phyloP scores from a whole-genome alignment of 148 eudicot genomes.

The Amaranthus cruentus region DNA sequence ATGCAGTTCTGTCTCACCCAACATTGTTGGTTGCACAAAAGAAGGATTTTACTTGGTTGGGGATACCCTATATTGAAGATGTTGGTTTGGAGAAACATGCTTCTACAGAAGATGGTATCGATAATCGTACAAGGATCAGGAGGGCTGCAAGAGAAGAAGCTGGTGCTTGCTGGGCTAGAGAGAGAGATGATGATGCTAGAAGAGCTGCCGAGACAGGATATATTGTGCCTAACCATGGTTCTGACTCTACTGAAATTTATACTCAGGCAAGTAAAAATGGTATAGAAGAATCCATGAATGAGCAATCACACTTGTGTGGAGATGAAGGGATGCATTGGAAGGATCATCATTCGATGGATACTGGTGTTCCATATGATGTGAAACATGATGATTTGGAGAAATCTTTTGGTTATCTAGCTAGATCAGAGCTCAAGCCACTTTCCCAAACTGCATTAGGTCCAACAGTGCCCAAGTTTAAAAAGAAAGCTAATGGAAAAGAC shows the following conservation, averaged over 20 bases:
- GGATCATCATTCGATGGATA: conserved; percentile 90
- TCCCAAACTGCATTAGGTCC: conserved; percentile 53
- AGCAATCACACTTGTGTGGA: conserved; percentile 41
- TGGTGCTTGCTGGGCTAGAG: conserved; percentile 47
- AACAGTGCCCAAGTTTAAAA: conserved; percentile 56
- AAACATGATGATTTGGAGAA: conserved; percentile 96
- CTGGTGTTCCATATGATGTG: conserved; percentile 82
- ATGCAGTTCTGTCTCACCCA: conserved; percentile 82
- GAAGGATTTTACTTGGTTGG: conserved; percentile 90
- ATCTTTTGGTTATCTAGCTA: conserved; percentile 73
- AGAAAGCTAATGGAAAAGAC: conserved; percentile 62
- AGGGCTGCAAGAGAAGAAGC: conserved; percentile 87
- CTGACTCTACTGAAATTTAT: conserved; percentile 35
- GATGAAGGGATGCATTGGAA: conserved; percentile 77
- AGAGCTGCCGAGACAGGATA: conserved; percentile 71
- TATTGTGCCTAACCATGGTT: conserved; percentile 40
- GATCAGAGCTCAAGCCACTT: conserved; percentile 46
- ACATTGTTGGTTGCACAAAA: conserved; percentile 80
- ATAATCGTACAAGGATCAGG: conserved; percentile 72
- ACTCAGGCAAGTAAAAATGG: conserved; percentile 30
- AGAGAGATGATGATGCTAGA: conserved; percentile 73
- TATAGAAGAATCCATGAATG: conserved; percentile 23
- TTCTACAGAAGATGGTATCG: conserved; percentile 96
- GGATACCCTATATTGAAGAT: conserved; percentile 73
- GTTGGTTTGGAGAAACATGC: conserved; percentile 45